Conservation (phyloP, 805 yeast species). For the Candida methanosorbosa region DNA sequence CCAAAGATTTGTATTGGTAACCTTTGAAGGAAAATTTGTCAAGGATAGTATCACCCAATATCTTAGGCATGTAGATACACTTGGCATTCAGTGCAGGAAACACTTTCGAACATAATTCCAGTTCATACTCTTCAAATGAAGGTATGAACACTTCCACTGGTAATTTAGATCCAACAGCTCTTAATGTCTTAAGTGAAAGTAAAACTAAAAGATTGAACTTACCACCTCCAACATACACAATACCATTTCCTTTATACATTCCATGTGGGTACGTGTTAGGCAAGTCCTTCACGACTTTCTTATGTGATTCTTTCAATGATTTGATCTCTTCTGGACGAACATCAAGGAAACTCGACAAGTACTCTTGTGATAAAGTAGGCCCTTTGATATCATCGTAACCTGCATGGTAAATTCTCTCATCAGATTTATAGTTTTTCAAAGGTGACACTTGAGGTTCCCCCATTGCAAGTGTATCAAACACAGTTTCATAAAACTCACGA, state of each 20-base stretch:
- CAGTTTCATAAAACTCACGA: conserved; percentile 31
- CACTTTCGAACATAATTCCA: conserved; percentile 51
- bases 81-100: conserved; percentile 54
- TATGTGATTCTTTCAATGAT: conserved; percentile 39
- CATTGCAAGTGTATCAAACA: conserved; percentile 14
- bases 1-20: conserved; percentile 60
- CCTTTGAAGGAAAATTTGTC: conserved; percentile 37
- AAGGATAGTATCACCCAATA: conserved; percentile 44
- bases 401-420: conserved; percentile 45
- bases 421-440: conserved; percentile 34
- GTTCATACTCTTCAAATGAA: conserved; percentile 56
- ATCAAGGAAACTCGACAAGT: conserved; percentile 40
- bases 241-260: conserved; percentile 45
- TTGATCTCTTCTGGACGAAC: conserved; percentile 33
- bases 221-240: conserved; percentile 74
- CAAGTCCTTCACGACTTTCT: conserved; percentile 32
- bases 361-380: conserved; percentile 44
- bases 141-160: conserved; percentile 85
- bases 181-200: conserved; percentile 49
- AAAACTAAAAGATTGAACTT: conserved; percentile 62
- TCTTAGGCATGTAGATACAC: conserved; percentile 54
- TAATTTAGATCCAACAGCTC: conserved; percentile 53
- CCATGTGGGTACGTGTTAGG: conserved; percentile 39
- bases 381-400: conserved; percentile 33
- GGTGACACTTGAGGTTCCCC: conserved; percentile 37